Conservation (phyloP, 73 alveolate genomes). For the Paramecium primaurelia region DNA sequence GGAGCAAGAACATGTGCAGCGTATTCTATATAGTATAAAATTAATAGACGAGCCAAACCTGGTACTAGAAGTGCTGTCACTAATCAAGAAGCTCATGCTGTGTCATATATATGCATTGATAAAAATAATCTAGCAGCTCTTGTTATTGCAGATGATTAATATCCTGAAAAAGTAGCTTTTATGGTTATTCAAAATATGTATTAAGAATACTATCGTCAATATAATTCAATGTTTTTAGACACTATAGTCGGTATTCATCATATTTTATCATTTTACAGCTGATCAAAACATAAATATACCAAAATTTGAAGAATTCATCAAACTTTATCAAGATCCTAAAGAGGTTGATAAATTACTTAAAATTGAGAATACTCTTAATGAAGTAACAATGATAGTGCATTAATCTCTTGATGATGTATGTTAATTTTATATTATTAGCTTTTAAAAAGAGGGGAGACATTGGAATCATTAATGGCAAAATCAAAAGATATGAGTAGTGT, state of each 20-base stretch:
- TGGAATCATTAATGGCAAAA: constrained; percentile 91
- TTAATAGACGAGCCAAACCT: constrained; percentile 70
- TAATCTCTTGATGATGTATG: constrained; percentile 81
- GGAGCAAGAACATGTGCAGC: constrained; percentile 72
- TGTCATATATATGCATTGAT: constrained; percentile 73
- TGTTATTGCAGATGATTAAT: constrained; percentile 88
- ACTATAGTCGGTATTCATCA: constrained; percentile 29
- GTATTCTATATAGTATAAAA: not conserved
- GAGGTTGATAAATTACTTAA: constrained; percentile 89
- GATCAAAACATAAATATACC: constrained; percentile 84
- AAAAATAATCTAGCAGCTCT: constrained; percentile 71
- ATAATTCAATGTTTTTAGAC: constrained; percentile 10
- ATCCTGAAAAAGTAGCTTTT: constrained; percentile 94
- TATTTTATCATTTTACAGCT: constrained; percentile 46
- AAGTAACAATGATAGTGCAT: constrained; percentile 86
- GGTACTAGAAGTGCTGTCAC: constrained; percentile 82
- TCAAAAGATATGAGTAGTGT: constrained; percentile 89
- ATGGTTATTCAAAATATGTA: constrained; percentile 78
- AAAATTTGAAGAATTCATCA: constrained; percentile 75
- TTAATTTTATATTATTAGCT: constrained; percentile 15
- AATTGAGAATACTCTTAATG: constrained; percentile 85
- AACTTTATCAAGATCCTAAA: constrained; percentile 87
- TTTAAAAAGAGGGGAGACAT: constrained; percentile 92
- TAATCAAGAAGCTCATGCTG: constrained; percentile 76
- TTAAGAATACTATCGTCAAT: constrained; percentile 70